phyloP scores from a whole-genome alignment of 2,329 filamentous ascomycete genomes.

The Diaporthe nobilis region DNA sequence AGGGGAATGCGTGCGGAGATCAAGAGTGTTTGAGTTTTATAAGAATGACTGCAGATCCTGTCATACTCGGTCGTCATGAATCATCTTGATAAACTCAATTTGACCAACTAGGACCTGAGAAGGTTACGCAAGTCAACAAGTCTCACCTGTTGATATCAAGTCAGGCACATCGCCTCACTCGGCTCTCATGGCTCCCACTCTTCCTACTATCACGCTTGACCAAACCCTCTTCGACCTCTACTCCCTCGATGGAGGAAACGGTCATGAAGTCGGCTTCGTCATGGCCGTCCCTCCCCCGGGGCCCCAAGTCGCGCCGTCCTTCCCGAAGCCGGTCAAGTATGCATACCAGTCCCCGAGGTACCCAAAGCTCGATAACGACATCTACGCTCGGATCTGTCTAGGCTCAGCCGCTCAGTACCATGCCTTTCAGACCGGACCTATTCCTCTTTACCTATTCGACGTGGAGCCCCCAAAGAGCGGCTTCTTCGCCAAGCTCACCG shows the following conservation, averaged over 20 bases:
- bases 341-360: constrained; percentile 28
- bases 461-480: constrained; percentile 27
- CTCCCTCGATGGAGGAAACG: constrained; percentile 25
- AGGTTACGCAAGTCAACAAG: not conserved
- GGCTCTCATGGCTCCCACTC: not conserved
- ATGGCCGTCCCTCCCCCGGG: constrained; percentile 28
- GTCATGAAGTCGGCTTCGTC: constrained; percentile 27
- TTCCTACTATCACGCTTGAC: constrained; percentile 18
- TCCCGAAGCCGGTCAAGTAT: constrained; percentile 31
- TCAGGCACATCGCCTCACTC: not conserved
- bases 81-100: not conserved
- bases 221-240: constrained; percentile 21
- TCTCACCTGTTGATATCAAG: not conserved
- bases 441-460: constrained; percentile 25
- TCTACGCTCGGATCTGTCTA: constrained; percentile 18
- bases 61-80: constrained; percentile 3
- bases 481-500: constrained; percentile 11
- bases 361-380: constrained; percentile 9
- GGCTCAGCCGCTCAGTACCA: constrained; percentile 12
- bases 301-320: constrained; percentile 3
- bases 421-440: constrained; percentile 25
- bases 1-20: not conserved
- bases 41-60: constrained; percentile 25
- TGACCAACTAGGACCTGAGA: not conserved
- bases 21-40: not conserved